Percentiles rank a stretch among this genome's conserved stretches.
Evolutionary conservation across 306 rosid species (phyloP).

Genomic region (Gillenia trifoliata): DNA sequence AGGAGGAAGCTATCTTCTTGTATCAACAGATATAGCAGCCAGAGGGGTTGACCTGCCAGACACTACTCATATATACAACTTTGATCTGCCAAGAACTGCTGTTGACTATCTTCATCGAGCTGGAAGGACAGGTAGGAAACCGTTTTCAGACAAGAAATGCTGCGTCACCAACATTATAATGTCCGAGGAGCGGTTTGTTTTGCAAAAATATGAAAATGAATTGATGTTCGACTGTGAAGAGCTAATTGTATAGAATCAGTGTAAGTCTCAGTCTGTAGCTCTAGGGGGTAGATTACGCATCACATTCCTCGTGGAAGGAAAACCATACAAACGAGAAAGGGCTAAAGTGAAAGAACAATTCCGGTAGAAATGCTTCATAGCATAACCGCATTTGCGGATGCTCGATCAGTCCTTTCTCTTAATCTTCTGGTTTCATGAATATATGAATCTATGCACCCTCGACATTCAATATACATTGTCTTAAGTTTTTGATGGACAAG

Average conservation of each 20-base stretch:
- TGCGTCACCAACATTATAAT: conserved; percentile 61
- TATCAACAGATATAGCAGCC: conserved; percentile 84
- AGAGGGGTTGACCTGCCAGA: conserved; percentile 92
- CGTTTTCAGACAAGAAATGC: conserved; percentile 68
- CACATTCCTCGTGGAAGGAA: background rate
- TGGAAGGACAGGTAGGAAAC: conserved; percentile 89
- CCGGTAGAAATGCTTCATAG: no score
- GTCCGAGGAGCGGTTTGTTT: conserved; percentile 74
- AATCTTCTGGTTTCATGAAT: background rate
- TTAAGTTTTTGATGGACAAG: background rate
- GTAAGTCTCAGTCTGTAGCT: conserved; percentile 1
- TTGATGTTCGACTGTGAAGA: conserved; percentile 66
- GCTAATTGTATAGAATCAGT: conserved; percentile 31
- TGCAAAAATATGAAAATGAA: conserved; percentile 82
- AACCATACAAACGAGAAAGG: background rate
- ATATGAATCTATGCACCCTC: background rate
- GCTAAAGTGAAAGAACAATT: no score
- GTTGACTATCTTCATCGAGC: conserved; percentile 93
- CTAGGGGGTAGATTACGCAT: background rate
- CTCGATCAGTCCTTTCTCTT: background rate
- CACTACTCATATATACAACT: conserved; percentile 88
- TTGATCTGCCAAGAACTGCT: conserved; percentile 74
- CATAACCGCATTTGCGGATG: background rate
- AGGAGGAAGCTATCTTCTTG: conserved; percentile 79
- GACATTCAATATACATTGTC: background rate